Evolutionary conservation across 441 rosid species (phyloP).

Genomic region (Mallotus japonicus): DNA sequence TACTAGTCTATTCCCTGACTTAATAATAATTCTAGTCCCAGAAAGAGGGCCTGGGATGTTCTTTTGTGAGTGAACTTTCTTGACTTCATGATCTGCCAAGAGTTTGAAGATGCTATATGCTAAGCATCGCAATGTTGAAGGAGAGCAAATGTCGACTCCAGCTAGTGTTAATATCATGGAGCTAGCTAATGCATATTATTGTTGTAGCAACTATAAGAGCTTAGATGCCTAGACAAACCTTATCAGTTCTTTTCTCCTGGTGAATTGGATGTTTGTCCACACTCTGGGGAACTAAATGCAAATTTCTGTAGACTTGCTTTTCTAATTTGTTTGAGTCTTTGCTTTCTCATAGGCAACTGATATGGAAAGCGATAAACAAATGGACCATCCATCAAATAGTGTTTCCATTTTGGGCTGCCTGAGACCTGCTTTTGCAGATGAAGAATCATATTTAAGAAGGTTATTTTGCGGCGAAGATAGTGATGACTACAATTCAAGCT

Average conservation of each 20-base stretch:
- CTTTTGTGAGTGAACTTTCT: background rate
- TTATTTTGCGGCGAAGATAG: conserved; percentile 56
- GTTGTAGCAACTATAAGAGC: background rate
- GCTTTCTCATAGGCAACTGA: conserved; percentile 49
- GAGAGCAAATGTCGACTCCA: background rate
- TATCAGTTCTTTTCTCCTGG: background rate
- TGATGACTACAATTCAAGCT: conserved; percentile 49
- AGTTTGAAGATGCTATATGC: background rate
- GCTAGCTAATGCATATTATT: background rate
- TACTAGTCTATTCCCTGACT: no score
- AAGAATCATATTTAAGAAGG: conserved; percentile 68
- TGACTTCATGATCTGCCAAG: background rate
- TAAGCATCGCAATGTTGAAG: background rate
- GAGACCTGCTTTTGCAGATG: conserved; percentile 75
- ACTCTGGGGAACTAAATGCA: no score
- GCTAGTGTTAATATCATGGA: background rate
- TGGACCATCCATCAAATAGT: conserved; percentile 84
- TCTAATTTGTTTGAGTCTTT: conserved; percentile 21
- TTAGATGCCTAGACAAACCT: background rate
- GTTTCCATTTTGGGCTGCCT: conserved; percentile 78
- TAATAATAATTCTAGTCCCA: no score
- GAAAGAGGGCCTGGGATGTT: no score
- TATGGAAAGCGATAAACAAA: conserved; percentile 50
- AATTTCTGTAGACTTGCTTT: background rate
- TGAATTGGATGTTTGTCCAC: background rate